A percentile compares a stretch with the other conserved stretches of the same genome.
Evolutionary conservation across 495 filamentous ascomycete genomes (phyloP).

Genomic region (Penicillium fimorum): DNA sequence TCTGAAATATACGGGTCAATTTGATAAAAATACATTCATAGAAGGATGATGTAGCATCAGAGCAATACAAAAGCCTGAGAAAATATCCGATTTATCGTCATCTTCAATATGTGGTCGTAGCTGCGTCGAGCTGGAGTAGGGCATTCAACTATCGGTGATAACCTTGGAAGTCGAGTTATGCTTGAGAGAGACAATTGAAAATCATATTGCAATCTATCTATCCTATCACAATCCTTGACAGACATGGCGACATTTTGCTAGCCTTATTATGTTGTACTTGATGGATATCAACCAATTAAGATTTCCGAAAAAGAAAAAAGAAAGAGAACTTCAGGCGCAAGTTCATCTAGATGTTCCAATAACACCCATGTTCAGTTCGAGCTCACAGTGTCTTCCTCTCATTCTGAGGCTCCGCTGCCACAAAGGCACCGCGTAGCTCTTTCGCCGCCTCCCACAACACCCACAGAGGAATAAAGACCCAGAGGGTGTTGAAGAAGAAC

Average conservation of each 20-base stretch:
- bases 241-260: neutral
- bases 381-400: slow-evolving; percentile 19
- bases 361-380: neutral
- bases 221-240: too few species aligned
- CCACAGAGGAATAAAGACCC: slow-evolving; percentile 80
- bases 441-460: slow-evolving; percentile 65
- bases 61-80: too few species aligned
- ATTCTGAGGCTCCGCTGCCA: slow-evolving; percentile 17
- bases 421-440: slow-evolving; percentile 60
- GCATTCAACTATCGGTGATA: too few species aligned
- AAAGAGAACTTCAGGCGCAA: neutral
- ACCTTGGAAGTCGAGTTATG: too few species aligned
- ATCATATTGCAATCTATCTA: too few species aligned
- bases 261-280: neutral
- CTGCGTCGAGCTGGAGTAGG: too few species aligned
- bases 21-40: too few species aligned
- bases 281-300: neutral
- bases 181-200: too few species aligned
- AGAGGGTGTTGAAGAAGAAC: slow-evolving; percentile 87
- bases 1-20: too few species aligned
- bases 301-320: neutral
- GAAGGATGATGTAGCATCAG: too few species aligned
- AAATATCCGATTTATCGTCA: too few species aligned
- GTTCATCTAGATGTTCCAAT: neutral
- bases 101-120: too few species aligned